Percentiles rank a stretch among this genome's conserved stretches.
These are phyloP conservation scores for Lotmaria passim DNA, from an alignment of 208 protist species.

Conservation along the genomic window DNA sequence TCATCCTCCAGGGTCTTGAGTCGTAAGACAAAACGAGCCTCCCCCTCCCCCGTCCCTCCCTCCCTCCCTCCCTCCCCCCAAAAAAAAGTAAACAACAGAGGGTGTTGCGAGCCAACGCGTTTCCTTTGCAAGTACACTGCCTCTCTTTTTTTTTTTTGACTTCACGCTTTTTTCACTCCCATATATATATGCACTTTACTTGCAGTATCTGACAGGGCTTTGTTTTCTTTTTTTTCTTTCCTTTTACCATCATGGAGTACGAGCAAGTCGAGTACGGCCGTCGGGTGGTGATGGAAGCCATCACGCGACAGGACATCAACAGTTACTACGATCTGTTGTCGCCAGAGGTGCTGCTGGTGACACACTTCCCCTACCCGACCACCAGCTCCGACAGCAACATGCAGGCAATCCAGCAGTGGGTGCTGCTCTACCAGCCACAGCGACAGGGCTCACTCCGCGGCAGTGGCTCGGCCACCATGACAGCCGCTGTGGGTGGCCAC, in stretches of 20 bases:
- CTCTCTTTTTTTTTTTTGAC: too few species aligned
- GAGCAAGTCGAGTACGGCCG: constrained; percentile 80
- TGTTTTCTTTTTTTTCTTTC: too few species aligned
- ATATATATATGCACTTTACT: background rate
- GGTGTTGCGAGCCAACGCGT: too few species aligned
- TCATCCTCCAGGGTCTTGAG: too few species aligned
- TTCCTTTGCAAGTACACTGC: background rate
- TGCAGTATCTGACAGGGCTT: too few species aligned
- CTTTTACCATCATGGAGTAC: constrained; percentile 82
- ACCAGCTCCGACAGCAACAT: constrained; percentile 29
- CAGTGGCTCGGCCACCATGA: background rate
- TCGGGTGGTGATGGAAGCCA: constrained; percentile 48
- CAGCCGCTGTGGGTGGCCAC: background rate
- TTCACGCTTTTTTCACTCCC: background rate
- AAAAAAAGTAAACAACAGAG: too few species aligned
- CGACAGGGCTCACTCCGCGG: background rate
- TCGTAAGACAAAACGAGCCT: too few species aligned
- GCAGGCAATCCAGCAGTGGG: constrained; percentile 26
- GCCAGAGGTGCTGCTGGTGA: constrained; percentile 67
- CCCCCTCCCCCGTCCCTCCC: too few species aligned
- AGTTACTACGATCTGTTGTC: constrained; percentile 67
- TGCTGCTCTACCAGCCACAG: constrained; percentile 20
- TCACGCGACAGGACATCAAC: constrained; percentile 72
- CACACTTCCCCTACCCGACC: constrained; percentile 74
- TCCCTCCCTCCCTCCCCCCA: too few species aligned